phyloP scores from a whole-genome alignment of 1,284 basidiomycete genomes.

The Coniophora puteana region DNA sequence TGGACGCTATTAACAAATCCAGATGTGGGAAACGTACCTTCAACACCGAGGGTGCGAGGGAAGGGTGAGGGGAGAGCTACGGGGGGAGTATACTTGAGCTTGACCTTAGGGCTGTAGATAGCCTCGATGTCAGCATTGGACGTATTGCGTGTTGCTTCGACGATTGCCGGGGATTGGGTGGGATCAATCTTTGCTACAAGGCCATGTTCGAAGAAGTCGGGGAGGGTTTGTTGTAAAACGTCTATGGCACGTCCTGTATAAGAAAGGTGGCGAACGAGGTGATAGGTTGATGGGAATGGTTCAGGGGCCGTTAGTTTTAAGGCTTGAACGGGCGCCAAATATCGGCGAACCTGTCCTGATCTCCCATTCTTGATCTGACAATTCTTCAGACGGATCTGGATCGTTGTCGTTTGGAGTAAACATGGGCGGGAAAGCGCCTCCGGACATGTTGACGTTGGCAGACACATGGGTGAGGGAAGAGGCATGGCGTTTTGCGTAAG shows the following conservation, averaged over 20 bases:
- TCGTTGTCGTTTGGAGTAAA: slow-evolving; percentile 20
- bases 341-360: slow-evolving; percentile 58
- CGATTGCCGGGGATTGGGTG: slow-evolving; percentile 19
- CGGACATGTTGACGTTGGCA: slow-evolving; percentile 9
- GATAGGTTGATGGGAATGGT: no score
- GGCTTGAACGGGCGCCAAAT: no score
- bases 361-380: slow-evolving; percentile 57
- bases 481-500: background rate
- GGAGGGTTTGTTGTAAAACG: slow-evolving; percentile 63
- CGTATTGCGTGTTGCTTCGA: slow-evolving; percentile 9
- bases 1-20: background rate
- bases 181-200: slow-evolving; percentile 56
- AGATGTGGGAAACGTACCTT: slow-evolving; percentile 44
- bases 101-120: slow-evolving; percentile 54
- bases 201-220: slow-evolving; percentile 67
- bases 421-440: slow-evolving; percentile 25
- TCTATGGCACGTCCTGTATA: slow-evolving; percentile 63
- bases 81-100: slow-evolving; percentile 64
- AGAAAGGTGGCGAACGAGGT: background rate
- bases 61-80: slow-evolving; percentile 61
- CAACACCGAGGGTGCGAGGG: slow-evolving; percentile 60
- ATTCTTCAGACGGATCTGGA: slow-evolving; percentile 7
- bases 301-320: no score
- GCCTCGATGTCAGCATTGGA: slow-evolving; percentile 31
- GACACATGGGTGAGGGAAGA: background rate